These are phyloP conservation scores for Brasilioporus rufonigricans DNA, from an alignment of 768 basidiomycete genomes.

Conservation along the genomic window DNA sequence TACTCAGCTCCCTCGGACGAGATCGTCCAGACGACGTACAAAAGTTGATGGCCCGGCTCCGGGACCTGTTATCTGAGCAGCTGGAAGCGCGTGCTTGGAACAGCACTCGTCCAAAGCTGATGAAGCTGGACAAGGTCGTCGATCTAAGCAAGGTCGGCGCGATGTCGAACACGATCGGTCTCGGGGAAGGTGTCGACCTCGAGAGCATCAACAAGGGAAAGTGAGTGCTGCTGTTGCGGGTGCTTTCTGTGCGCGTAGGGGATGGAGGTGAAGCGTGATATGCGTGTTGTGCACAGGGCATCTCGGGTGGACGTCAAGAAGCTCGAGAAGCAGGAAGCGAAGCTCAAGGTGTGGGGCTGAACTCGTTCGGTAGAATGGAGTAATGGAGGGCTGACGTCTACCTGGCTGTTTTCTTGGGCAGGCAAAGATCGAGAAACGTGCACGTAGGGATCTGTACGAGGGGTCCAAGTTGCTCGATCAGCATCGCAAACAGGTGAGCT, in stretches of 20 bases:
- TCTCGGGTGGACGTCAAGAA: slow-evolving; percentile 94
- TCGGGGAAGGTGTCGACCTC: slow-evolving; percentile 82
- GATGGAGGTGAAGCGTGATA: not conserved
- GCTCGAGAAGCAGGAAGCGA: slow-evolving; percentile 95
- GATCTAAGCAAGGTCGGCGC: slow-evolving; percentile 79
- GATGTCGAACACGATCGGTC: slow-evolving; percentile 76
- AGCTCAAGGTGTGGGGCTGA: slow-evolving; percentile 63
- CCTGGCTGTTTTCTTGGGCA: slow-evolving; percentile 23
- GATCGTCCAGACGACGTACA: slow-evolving; percentile 56
- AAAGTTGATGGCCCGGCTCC: slow-evolving; percentile 63
- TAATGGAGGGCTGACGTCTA: not conserved
- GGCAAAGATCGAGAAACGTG: slow-evolving; percentile 98
- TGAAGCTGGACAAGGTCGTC: slow-evolving; percentile 83
- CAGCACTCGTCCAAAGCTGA: slow-evolving; percentile 60
- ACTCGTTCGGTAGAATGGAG: not conserved
- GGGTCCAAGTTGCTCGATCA: slow-evolving; percentile 94
- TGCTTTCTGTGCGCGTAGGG: slow-evolving; percentile 1
- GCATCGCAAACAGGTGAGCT: slow-evolving; percentile 78
- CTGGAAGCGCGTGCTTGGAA: slow-evolving; percentile 56
- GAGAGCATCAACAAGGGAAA: slow-evolving; percentile 95
- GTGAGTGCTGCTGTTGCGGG: slow-evolving; percentile 41
- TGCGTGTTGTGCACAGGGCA: slow-evolving; percentile 48
- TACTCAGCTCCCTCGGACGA: slow-evolving; percentile 77
- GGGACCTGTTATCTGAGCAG: slow-evolving; percentile 62
- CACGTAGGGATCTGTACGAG: slow-evolving; percentile 87